phyloP scores from a whole-genome alignment of 352 stramenopile genomes.

The Phytophthora meadii region DNA sequence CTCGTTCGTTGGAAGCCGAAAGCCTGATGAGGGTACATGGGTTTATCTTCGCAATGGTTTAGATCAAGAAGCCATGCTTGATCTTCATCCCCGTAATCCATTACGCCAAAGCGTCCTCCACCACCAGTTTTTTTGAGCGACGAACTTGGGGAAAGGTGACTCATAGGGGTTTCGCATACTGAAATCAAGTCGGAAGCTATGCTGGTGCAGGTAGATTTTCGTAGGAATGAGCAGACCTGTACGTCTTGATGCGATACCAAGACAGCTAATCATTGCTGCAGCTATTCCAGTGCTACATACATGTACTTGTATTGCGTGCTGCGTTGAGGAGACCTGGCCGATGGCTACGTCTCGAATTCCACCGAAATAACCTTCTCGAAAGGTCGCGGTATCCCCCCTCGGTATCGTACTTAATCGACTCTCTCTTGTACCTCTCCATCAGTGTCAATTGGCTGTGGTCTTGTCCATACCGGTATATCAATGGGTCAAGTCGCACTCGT shows the following conservation, averaged over 20 bases:
- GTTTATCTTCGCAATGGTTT: neutral
- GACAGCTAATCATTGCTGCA: no score
- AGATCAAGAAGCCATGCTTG: no score
- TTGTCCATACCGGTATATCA: neutral
- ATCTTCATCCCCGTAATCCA: neutral
- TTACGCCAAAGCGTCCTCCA: neutral
- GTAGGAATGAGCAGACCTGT: no score
- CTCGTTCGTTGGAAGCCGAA: neutral
- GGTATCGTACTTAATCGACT: no score
- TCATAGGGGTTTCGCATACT: neutral
- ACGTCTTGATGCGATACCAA: no score
- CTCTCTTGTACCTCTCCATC: no score
- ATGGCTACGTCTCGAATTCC: neutral
- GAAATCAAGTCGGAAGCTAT: no score
- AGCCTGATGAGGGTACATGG: neutral
- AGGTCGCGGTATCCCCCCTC: neutral
- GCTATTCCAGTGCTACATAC: no score
- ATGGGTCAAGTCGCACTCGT: conserved; percentile 26
- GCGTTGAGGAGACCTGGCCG: neutral
- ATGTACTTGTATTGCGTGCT: neutral
- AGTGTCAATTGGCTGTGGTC: conserved; percentile 7
- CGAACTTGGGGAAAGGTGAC: neutral
- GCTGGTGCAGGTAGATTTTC: no score
- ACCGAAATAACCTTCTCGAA: neutral
- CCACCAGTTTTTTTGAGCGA: neutral